These are phyloP conservation scores for Dacryopinax primogenitus DNA, from an alignment of 768 basidiomycete species.

Conservation along the genomic window DNA sequence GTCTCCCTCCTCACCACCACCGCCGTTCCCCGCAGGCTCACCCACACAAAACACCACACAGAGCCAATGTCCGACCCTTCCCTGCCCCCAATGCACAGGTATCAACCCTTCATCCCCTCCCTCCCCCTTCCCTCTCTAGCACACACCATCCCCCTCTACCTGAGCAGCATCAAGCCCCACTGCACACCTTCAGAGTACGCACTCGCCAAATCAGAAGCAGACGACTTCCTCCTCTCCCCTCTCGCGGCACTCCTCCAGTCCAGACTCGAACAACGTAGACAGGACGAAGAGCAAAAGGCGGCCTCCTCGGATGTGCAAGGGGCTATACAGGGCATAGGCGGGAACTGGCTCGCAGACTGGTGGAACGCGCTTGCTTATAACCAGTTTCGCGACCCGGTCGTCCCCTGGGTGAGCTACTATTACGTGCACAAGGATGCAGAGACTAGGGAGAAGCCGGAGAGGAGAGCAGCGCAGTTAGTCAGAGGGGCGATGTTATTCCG, in stretches of 20 bases:
- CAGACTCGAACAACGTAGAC: conserved; percentile 62
- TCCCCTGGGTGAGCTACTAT: conserved; percentile 89
- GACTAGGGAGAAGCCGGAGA: conserved; percentile 35
- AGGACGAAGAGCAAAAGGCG: conserved; percentile 36
- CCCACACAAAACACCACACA: no score
- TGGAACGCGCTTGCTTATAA: conserved; percentile 71
- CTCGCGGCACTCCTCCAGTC: conserved; percentile 60
- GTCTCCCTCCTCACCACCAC: no score
- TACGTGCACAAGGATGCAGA: conserved; percentile 72
- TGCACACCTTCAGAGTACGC: conserved; percentile 51
- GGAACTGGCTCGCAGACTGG: conserved; percentile 93
- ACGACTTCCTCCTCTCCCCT: conserved; percentile 56
- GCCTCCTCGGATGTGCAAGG: neutral
- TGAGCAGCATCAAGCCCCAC: conserved; percentile 70
- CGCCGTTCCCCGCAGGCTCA: no score
- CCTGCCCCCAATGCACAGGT: conserved; percentile 13
- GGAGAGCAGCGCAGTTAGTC: conserved; percentile 67
- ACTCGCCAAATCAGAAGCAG: conserved; percentile 45
- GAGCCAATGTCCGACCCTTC: conserved; percentile 12
- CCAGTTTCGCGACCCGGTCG: conserved; percentile 77
- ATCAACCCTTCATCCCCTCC: conserved; percentile 26
- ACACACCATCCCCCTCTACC: conserved; percentile 78
- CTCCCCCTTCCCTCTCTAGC: conserved; percentile 76
- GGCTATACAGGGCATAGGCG: conserved; percentile 18
- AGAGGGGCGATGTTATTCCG: conserved; percentile 81